Evolutionary conservation across 345 rosid genomes (phyloP).

Genomic region (Turritis glabra): DNA sequence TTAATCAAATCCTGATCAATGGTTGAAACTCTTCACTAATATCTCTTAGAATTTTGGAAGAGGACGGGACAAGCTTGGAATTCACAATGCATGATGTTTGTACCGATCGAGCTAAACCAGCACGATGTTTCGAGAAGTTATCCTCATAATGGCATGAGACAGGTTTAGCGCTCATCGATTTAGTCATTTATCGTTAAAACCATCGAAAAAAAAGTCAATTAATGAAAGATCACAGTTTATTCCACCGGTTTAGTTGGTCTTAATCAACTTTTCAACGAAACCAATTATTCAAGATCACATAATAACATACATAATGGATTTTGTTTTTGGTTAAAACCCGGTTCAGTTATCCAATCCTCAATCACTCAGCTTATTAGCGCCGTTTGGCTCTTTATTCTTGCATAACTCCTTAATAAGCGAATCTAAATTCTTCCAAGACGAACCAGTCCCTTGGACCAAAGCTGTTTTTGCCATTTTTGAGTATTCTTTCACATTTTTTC

Average conservation of each 20-base stretch:
- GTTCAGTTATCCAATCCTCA: neutral
- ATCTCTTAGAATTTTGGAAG: neutral
- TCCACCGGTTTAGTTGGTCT: neutral
- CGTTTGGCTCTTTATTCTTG: neutral
- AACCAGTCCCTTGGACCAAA: slow-evolving; percentile 52
- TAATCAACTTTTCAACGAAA: neutral
- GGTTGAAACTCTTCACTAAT: too few species aligned
- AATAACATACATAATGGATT: neutral
- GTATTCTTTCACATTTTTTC: slow-evolving; percentile 46
- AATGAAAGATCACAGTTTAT: too few species aligned
- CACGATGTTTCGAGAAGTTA: too few species aligned
- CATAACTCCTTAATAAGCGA: slow-evolving; percentile 43
- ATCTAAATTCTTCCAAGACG: slow-evolving; percentile 63
- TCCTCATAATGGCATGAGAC: too few species aligned
- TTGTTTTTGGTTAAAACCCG: neutral
- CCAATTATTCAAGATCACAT: neutral
- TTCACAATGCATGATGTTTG: neutral
- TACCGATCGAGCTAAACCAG: too few species aligned
- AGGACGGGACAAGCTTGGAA: too few species aligned
- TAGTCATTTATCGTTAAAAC: too few species aligned
- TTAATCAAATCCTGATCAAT: too few species aligned
- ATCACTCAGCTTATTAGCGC: neutral
- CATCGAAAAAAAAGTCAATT: too few species aligned
- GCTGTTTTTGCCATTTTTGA: slow-evolving; percentile 55
- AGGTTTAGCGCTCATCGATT: too few species aligned